A percentile compares a stretch with the other conserved stretches of the same genome.
These are phyloP conservation scores for Panicum miliaceum DNA, from an alignment of 176 grass and related monocot species.

Conservation along the genomic window DNA sequence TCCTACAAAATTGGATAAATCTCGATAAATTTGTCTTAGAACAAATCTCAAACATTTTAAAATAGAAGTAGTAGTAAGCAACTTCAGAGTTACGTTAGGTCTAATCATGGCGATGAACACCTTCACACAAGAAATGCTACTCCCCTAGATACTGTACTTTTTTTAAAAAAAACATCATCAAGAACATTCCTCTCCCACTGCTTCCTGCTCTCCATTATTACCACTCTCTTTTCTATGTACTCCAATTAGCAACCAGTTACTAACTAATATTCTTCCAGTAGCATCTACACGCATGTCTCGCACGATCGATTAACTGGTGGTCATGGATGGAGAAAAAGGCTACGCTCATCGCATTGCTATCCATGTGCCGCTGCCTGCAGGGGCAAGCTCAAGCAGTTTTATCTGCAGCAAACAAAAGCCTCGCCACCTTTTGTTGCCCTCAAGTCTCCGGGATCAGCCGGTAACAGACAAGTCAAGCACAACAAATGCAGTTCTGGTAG, in stretches of 20 bases:
- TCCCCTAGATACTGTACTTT: not conserved
- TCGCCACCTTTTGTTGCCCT: not conserved
- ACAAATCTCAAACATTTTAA: too few relatives aligned
- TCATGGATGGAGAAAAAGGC: not conserved
- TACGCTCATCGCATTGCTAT: not conserved
- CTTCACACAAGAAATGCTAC: not conserved
- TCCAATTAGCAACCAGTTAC: not conserved
- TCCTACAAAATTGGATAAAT: too few relatives aligned
- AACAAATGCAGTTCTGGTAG: not conserved
- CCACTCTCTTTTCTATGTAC: not conserved
- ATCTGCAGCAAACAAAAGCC: not conserved
- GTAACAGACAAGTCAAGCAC: not conserved
- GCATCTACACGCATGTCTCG: not conserved
- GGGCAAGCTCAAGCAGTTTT: not conserved
- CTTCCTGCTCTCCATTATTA: slow-evolving; percentile 14
- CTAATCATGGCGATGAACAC: too few relatives aligned
- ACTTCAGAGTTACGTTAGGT: too few relatives aligned
- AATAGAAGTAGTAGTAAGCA: too few relatives aligned
- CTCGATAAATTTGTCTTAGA: too few relatives aligned
- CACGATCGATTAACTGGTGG: not conserved
- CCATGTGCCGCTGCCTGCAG: not conserved
- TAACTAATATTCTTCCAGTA: not conserved
- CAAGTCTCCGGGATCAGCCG: not conserved
- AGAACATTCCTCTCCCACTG: slow-evolving; percentile 21
- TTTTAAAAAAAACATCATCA: not conserved